phyloP scores from a whole-genome alignment of 257 asterid genomes.

The Rhazya stricta region DNA sequence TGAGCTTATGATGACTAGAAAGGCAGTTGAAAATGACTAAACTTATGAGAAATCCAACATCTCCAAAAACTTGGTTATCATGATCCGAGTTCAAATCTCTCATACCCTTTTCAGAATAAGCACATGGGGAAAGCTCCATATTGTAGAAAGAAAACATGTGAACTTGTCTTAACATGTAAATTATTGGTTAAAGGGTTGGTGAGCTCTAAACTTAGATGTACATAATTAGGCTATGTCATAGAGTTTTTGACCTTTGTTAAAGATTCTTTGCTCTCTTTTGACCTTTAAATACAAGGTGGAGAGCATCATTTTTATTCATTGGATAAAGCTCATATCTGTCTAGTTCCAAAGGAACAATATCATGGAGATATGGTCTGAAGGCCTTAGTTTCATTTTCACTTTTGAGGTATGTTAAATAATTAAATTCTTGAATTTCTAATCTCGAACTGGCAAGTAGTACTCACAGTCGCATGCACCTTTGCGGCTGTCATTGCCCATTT shows the following conservation, averaged over 20 bases:
- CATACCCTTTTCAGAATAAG: background rate
- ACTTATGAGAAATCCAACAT: background rate
- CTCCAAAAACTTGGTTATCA: background rate
- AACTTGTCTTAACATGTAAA: constrained; percentile 8
- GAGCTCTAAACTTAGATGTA: constrained; percentile 12
- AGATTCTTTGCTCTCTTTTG: constrained; percentile 9
- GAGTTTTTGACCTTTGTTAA: constrained; percentile 20
- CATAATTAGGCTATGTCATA: background rate
- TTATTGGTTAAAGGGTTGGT: constrained; percentile 1
- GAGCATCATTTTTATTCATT: constrained; percentile 21
- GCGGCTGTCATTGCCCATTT: constrained; percentile 23
- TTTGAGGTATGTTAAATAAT: background rate
- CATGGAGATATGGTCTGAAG: constrained; percentile 14
- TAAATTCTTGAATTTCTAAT: background rate
- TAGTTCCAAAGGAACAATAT: constrained; percentile 31
- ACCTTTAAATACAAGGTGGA: constrained; percentile 10
- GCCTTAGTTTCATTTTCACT: background rate
- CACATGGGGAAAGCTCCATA: constrained; percentile 1
- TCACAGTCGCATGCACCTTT: constrained; percentile 16
- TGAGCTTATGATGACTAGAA: too few relatives aligned
- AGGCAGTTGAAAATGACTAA: background rate
- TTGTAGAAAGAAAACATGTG: background rate
- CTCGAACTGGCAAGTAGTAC: background rate
- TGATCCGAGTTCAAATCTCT: background rate
- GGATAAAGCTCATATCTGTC: constrained; percentile 15